Evolutionary conservation across 2,329 filamentous ascomycete genomes (phyloP), one percentile per base, ranked within the genome.

Genomic region (Cryphonectria nitschkei): DNA sequence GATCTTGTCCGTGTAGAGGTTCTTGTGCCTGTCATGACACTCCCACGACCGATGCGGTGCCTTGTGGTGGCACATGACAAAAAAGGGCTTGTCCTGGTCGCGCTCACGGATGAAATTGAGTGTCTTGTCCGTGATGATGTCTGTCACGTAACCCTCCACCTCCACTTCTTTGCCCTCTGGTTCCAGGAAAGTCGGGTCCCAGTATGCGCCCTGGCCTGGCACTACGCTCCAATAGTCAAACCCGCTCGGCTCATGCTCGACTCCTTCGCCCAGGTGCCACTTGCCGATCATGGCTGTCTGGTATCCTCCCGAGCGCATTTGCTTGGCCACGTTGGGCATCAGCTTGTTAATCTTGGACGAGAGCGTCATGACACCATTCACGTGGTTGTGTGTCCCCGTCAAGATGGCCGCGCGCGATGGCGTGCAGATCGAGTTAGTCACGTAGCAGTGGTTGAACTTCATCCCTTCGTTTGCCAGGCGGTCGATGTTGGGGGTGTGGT

Each of bases 31-130:
- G 7, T 79, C 74, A 70, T 87, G 78, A 68, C 79, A 86, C 73
- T 87, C 85, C 85, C 86, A 87, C 19, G 79, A 82, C 3, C 85
- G 80, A 73, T 88, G 86, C 0, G 86, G 85, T 0, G 86, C 86
- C 73, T 88, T 88, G 75, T 88, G 85, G 73, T 87, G 86, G 74
- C 84, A 87, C 85, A 88, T 87, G 60, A 86, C 74, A 74, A 87
- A 87, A 76, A 87, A 87, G 0, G 85, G 85, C 69, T 78, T 78
- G 56, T 79, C 78, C 9, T 79, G 77, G 29, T 80, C 77, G 14
- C 76, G 74, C 1, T 67, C 70, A 46, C 76, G 63, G 26, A 86
- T 81, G 74, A 79, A 86, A 39, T 81, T 74, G 6, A 87, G 72
- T 34, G 79, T 82, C 75, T 85, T 86, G 70, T 87, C 81, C 0